Conservation (phyloP, 2,329 filamentous ascomycete species). For the Amauroascus verrucosus region DNA sequence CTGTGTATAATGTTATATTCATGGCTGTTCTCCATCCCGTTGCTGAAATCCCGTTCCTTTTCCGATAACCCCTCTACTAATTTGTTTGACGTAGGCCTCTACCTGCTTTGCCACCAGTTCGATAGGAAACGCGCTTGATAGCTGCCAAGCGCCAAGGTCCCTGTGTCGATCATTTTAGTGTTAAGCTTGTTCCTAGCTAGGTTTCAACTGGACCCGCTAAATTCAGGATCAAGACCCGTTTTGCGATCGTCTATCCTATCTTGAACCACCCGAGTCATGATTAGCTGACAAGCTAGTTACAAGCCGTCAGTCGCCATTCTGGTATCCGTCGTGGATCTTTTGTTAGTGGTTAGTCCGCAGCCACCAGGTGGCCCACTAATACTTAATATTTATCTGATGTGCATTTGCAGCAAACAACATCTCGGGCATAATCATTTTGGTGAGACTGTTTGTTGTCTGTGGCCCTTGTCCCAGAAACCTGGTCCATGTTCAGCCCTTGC, state of each 20-base stretch:
- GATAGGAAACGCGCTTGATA: not conserved
- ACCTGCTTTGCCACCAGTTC: not conserved
- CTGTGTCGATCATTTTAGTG: constrained; percentile 8
- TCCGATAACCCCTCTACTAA: not conserved
- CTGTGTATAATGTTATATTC: too few relatives aligned
- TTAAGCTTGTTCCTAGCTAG: not conserved
- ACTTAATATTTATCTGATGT: not conserved
- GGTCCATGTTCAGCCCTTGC: not conserved
- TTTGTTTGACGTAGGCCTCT: not conserved
- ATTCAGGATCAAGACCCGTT: not conserved
- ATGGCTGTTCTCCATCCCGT: not conserved
- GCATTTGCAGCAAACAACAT: not conserved
- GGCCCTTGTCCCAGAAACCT: not conserved
- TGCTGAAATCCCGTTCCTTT: not conserved
- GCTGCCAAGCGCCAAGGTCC: not conserved
- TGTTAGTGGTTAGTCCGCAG: too few relatives aligned
- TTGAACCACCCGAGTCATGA: not conserved
- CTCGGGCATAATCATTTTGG: not conserved
- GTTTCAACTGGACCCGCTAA: constrained; percentile 1
- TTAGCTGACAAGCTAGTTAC: too few relatives aligned
- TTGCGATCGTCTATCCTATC: not conserved
- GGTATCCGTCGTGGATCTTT: too few relatives aligned
- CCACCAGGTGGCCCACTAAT: too few relatives aligned
- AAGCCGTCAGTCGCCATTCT: too few relatives aligned
- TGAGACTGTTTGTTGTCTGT: not conserved